These are phyloP conservation scores for Colletotrichum lupini DNA, from an alignment of 2,329 filamentous ascomycete species.

Conservation along the genomic window DNA sequence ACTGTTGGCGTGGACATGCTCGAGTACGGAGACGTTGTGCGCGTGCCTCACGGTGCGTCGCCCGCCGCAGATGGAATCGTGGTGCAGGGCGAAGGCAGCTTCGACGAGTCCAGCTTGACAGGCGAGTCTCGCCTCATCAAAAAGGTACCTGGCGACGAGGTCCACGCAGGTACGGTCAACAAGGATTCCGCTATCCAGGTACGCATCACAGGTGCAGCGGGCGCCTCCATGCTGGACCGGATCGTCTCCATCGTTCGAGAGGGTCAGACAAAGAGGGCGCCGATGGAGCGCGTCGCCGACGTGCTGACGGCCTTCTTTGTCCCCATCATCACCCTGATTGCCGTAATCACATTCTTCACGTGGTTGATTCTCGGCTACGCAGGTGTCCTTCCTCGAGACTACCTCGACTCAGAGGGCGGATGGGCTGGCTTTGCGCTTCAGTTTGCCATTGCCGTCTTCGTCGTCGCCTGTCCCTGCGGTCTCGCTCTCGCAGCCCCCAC, in stretches of 20 bases:
- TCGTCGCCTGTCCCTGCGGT: constrained; percentile 87
- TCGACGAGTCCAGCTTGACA: constrained; percentile 92
- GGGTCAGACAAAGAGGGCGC: constrained; percentile 80
- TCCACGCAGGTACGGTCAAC: constrained; percentile 82
- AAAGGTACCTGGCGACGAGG: constrained; percentile 71
- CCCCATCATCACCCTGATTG: constrained; percentile 75
- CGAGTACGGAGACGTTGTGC: constrained; percentile 79
- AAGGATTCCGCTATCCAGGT: constrained; percentile 72
- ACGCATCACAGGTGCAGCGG: constrained; percentile 71
- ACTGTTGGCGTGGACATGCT: constrained; percentile 73
- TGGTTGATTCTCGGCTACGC: constrained; percentile 76
- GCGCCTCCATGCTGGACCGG: constrained; percentile 81
- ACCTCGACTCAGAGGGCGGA: constrained; percentile 68
- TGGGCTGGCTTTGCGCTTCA: constrained; percentile 81
- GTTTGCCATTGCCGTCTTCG: constrained; percentile 88
- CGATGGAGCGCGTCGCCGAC: constrained; percentile 81
- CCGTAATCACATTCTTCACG: constrained; percentile 76
- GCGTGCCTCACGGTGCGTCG: constrained; percentile 81
- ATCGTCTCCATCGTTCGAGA: constrained; percentile 83
- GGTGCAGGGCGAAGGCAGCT: constrained; percentile 71
- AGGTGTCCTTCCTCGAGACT: constrained; percentile 66
- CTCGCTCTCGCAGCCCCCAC: constrained; percentile 88
- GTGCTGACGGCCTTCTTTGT: constrained; percentile 81
- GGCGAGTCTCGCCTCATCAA: constrained; percentile 77
- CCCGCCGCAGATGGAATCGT: constrained; percentile 85